phyloP scores from a whole-genome alignment of 2,329 filamentous ascomycete species.

The Byssothecium circinans region DNA sequence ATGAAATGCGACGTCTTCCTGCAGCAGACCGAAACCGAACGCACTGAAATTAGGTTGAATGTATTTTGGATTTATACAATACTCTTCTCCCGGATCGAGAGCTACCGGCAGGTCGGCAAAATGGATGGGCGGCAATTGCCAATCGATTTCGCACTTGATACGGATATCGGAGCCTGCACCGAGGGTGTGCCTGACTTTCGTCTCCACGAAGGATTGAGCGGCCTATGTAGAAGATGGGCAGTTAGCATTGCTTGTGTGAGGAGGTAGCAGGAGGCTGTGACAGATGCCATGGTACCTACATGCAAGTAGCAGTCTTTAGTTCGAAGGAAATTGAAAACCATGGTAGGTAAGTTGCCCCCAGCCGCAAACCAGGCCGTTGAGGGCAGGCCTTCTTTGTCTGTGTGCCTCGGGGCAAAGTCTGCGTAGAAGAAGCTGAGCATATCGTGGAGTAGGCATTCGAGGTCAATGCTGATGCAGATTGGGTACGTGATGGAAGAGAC shows the following conservation, averaged over 20 bases:
- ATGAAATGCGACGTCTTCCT: neutral
- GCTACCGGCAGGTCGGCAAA: slow-evolving; percentile 19
- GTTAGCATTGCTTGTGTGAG: slow-evolving; percentile 4
- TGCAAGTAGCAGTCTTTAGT: slow-evolving; percentile 38
- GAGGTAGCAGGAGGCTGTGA: neutral
- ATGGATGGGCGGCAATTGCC: slow-evolving; percentile 23
- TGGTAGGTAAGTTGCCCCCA: slow-evolving; percentile 24
- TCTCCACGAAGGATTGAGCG: neutral
- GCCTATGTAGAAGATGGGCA: neutral
- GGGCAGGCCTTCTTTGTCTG: neutral
- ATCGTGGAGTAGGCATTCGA: slow-evolving; percentile 22
- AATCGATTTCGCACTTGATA: slow-evolving; percentile 22
- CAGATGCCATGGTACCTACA: neutral
- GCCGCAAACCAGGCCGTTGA: slow-evolving; percentile 27
- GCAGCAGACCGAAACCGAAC: neutral
- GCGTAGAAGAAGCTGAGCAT: slow-evolving; percentile 32
- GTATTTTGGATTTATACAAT: slow-evolving; percentile 24
- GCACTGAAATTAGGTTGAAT: slow-evolving; percentile 6
- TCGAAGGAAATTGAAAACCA: slow-evolving; percentile 35
- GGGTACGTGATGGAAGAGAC: neutral
- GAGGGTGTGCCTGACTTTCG: slow-evolving; percentile 2
- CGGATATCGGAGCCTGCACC: slow-evolving; percentile 8
- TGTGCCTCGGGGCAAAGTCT: neutral
- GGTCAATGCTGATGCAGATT: slow-evolving; percentile 11
- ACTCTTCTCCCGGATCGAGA: slow-evolving; percentile 17